Percentiles rank a stretch among this genome's conserved stretches.
Evolutionary conservation across 768 basidiomycete genomes (phyloP).

Genomic region (Lepiota brunneoincarnata): DNA sequence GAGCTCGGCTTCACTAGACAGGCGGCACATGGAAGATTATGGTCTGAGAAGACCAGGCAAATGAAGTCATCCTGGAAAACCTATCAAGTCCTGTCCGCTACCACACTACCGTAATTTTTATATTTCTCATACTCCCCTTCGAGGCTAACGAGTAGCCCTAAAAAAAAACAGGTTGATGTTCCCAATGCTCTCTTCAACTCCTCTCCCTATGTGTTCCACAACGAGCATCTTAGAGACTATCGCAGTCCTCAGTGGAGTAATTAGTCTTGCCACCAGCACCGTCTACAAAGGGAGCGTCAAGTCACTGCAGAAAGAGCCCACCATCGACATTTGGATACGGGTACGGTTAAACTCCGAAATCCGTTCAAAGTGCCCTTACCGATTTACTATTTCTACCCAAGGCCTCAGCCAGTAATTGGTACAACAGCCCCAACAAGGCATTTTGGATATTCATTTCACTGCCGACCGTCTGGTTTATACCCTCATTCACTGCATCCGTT

Average conservation of each 20-base stretch:
- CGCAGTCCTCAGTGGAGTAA: not conserved
- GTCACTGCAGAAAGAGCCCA: not conserved
- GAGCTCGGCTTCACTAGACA: too few species aligned
- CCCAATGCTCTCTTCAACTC: not conserved
- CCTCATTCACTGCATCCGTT: not conserved
- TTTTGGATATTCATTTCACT: slow-evolving; percentile 4
- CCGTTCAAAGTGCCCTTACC: not conserved
- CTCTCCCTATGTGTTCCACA: not conserved
- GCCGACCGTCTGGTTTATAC: not conserved
- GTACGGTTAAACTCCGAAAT: not conserved
- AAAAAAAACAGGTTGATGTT: not conserved
- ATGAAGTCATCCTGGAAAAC: not conserved
- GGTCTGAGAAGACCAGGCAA: not conserved
- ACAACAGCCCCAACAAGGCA: not conserved
- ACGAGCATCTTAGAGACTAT: not conserved
- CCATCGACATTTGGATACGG: not conserved
- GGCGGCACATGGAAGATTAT: not conserved
- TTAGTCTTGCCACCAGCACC: not conserved
- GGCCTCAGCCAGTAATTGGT: not conserved
- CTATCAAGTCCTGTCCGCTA: not conserved
- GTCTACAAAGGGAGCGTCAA: not conserved
- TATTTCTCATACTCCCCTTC: not conserved
- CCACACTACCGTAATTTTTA: not conserved
- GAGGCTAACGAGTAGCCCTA: too few species aligned
- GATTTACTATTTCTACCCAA: not conserved